Conservation (phyloP, 2,329 filamentous ascomycete genomes). For the Setomelanomma holmii region DNA sequence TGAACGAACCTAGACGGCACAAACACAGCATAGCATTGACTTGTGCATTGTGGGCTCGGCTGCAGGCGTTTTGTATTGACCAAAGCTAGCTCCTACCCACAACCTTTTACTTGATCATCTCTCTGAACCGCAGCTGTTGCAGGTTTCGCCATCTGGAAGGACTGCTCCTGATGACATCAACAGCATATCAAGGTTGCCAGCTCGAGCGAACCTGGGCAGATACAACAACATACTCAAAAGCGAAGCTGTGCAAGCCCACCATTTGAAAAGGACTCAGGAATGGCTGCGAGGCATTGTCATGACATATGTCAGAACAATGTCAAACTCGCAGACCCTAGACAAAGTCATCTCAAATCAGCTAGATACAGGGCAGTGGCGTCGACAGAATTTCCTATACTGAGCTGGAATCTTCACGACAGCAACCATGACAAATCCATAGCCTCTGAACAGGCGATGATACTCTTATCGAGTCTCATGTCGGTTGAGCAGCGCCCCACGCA, state of each 20-base stretch:
- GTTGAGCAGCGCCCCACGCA: constrained; percentile 2
- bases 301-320: too few species aligned
- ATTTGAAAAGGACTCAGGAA: too few species aligned
- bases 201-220: not conserved
- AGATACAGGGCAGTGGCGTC: constrained; percentile 9
- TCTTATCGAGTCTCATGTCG: not conserved
- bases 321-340: too few species aligned
- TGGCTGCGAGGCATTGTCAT: too few species aligned
- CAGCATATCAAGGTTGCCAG: not conserved
- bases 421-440: not conserved
- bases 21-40: too few species aligned
- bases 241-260: too few species aligned
- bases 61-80: not conserved
- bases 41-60: too few species aligned
- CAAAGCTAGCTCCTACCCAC: not conserved
- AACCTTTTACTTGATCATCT: not conserved
- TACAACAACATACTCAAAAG: not conserved
- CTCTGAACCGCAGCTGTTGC: not conserved
- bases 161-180: not conserved
- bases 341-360: too few species aligned
- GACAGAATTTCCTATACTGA: not conserved
- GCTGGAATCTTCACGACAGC: not conserved
- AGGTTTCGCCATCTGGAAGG: not conserved
- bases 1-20: too few species aligned
- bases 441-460: not conserved